A percentile compares a stretch with the other conserved stretches of the same genome.
Evolutionary conservation across 2,329 filamentous ascomycete species (phyloP).

Genomic region (Pseudocercospora macadamiae): DNA sequence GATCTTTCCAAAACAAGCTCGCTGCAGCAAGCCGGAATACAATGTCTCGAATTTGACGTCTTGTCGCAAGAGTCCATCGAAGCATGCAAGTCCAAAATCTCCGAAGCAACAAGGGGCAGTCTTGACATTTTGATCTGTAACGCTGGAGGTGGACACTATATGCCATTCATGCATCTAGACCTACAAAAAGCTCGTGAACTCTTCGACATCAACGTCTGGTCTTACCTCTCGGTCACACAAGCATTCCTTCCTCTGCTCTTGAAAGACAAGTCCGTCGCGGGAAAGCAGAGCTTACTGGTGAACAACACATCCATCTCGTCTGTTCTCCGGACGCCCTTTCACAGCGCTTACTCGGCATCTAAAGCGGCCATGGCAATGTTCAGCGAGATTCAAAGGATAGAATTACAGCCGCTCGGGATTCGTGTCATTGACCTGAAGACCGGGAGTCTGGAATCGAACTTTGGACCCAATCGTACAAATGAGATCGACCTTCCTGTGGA

Average conservation of each 20-base stretch:
- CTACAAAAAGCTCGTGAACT: constrained; percentile 32
- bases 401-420: constrained; percentile 31
- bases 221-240: constrained; percentile 32
- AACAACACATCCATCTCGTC: constrained; percentile 43
- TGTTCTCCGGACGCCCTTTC: constrained; percentile 37
- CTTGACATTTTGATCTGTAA: constrained; percentile 54
- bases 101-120: constrained; percentile 34
- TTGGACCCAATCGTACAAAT: constrained; percentile 9
- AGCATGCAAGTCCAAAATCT: constrained; percentile 28
- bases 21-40: not conserved
- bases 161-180: constrained; percentile 33
- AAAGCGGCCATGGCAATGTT: constrained; percentile 27
- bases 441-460: constrained; percentile 24
- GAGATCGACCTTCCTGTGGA: constrained; percentile 13
- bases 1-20: constrained; percentile 20
- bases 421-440: constrained; percentile 29
- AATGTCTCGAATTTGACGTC: constrained; percentile 35
- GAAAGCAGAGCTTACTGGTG: constrained; percentile 39
- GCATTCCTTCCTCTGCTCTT: constrained; percentile 35
- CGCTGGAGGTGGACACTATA: constrained; percentile 47
- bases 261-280: constrained; percentile 35
- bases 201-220: constrained; percentile 42
- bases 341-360: constrained; percentile 37
- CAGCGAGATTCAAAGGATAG: constrained; percentile 25
- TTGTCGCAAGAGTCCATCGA: constrained; percentile 36